Base-by-base conservation (phyloP, 805 yeast genomes). In the Candida montana region DNA sequence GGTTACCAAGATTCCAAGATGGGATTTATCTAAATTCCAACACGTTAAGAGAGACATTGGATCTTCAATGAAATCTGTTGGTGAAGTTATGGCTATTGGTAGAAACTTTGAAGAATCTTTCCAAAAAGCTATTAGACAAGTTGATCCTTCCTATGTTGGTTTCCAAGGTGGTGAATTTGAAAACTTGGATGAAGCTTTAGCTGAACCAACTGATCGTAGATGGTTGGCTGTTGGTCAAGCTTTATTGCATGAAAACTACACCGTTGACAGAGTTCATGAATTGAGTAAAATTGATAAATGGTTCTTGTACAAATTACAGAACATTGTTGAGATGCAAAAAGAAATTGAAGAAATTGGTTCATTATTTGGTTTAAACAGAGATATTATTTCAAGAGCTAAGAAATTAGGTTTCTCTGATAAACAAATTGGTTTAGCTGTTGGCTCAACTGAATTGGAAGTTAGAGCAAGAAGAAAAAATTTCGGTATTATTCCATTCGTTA, bases 141-240 rank as follows among this genome's bases (percentile, higher is more conserved):
- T 89, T 48, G 97, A 89, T 59, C 96, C 97, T 32, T 81, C 95
- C 3, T 79, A 77, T 50, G 63, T 87, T 57, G 97, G 97, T 31
- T 86, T 89, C 77, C 96, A 89, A 69, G 96, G 96, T 55, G 87
- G 76, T 51, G 78, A 73, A 52, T 77, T 77, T 48, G 95, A 88
- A 52, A 68, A 83, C 59, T 72, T 89, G 61, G 96, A 90, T 59
- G 77, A 74, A 38, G 83, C 74, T 16, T 74, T 90, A 55, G 72
- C 83, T 31, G 80, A 83, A 58, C 97, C 98, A 51, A 88, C 96
- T 48, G 96, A 93, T 66, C 77, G 96, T 72, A 80, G 98, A 74
- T 83, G 96, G 91, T 75, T 93, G 57, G 99, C 99, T 39, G 96
- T 91, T 46, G 98, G 97, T 43, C 96, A 93, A 69, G 99, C 99